Base-by-base conservation (phyloP, 2,329 filamentous ascomycete genomes). In the Colletotrichum agaves region DNA sequence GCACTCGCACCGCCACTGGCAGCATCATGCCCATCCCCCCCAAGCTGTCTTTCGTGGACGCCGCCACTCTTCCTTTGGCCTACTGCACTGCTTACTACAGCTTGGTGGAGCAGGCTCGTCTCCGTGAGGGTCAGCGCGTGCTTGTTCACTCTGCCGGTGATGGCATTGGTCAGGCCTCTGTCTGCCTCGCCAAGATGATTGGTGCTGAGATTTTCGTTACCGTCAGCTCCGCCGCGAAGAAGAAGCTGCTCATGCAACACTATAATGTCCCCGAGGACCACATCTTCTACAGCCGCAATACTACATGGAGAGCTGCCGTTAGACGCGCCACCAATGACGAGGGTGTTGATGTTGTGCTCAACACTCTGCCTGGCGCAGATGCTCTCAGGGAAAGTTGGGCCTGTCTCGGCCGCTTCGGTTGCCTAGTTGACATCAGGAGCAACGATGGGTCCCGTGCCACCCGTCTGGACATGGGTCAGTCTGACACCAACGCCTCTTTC, bases 381-480 rank as follows among this genome's bases (percentile, higher is more conserved):
- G 72, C 76, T 1, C 71, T 84, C 2, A 75, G 76, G 3, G 79
- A 81, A 44, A 80, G 82, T 0, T 84, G 79, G 81, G 75, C 77
- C 3, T 82, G 79, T 56, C 73, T 86, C 17, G 79, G 80, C 49
- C 75, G 75, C 15, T 83, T 82, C 69, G 83, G 82, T 1, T 76
- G 79, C 3, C 83, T 85, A 50, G 71, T 86, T 4, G 83, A 86
- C 61, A 78, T 85, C 35, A 78, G 81, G 7, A 78, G 75, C 64
- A 72, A 77, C 46, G 80, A 82, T 44, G 74, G 79, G n/a, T 72
- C 74, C 7, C 76, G 74, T 61, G 83, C 80, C 60, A 79, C 76
- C 2, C 75, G 80, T 1, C 74, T 88, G 0, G 82, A 86, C 47
- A 83, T 87, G 79, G 72, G 77, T n/a, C 80, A 80, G n/a, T 81